phyloP scores from a whole-genome alignment of 148 eudicot genomes.

The Limonium bicolor region DNA sequence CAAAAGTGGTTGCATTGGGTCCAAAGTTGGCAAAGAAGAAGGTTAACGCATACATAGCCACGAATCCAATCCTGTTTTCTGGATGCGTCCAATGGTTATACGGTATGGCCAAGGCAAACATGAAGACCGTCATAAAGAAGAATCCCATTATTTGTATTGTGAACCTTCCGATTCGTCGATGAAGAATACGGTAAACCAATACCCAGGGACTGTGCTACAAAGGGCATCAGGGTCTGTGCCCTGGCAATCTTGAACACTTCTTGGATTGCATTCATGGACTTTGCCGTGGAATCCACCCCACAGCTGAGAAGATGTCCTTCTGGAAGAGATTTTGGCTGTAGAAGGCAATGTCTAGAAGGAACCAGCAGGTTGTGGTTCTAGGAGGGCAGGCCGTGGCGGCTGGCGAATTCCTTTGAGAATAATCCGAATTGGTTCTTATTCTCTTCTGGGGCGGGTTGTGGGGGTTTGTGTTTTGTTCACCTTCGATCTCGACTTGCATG shows the following conservation, averaged over 20 bases:
- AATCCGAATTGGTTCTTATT: constrained; percentile 22
- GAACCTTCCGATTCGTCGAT: constrained; percentile 49
- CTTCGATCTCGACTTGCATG: constrained; percentile 20
- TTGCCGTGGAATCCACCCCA: constrained; percentile 51
- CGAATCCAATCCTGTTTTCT: constrained; percentile 37
- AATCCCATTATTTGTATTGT: constrained; percentile 42
- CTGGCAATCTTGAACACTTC: constrained; percentile 39
- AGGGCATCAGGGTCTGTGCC: constrained; percentile 51
- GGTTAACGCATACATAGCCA: constrained; percentile 38
- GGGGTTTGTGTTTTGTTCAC: constrained; percentile 6
- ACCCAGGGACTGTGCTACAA: constrained; percentile 55
- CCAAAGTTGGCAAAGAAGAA: constrained; percentile 63
- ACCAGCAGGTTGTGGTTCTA: constrained; percentile 53
- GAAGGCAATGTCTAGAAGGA: constrained; percentile 52
- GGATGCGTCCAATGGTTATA: constrained; percentile 43
- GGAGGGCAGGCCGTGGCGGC: constrained; percentile 41
- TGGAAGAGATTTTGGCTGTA: constrained; percentile 61
- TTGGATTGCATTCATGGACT: constrained; percentile 33
- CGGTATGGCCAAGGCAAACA: constrained; percentile 34
- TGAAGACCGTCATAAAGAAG: constrained; percentile 47
- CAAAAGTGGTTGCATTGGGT: constrained; percentile 55
- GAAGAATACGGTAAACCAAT: constrained; percentile 47
- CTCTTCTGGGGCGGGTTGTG: background rate
- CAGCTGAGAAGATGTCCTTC: constrained; percentile 47
- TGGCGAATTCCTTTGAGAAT: constrained; percentile 31